Evolutionary conservation across 2,329 filamentous ascomycete genomes (phyloP), one percentile per base, ranked within the genome.

Genomic region (Pseudogymnoascus sp.): DNA sequence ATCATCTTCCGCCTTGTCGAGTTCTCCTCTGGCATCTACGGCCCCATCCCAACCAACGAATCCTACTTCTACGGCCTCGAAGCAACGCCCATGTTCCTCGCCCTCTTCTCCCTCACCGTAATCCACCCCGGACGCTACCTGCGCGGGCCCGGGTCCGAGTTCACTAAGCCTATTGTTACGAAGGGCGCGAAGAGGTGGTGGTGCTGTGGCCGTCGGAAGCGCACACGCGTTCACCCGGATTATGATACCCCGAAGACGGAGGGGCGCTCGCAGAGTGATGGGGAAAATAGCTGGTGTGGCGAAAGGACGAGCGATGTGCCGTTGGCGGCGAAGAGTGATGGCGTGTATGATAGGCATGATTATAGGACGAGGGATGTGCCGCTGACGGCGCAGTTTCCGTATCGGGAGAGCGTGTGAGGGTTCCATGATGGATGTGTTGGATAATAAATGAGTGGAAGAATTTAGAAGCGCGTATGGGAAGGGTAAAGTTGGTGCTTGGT

Each of bases 1-100:
- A 86, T 87, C 69, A 78, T 85, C 65, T 88, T 81, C 72, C 82
- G 84, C 31, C 75, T 88, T 1, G 71, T 77, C 61, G 83, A 88
- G 69, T 87, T 81, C 67, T 75, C 76, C 0, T 73, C 74, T 3
- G 81, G 80, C 10, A 66, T 72, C n/a, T 81, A 80, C 37, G 82
- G 80, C 68, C 72, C 74, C 0, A 72, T 83, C 19, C 77, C 80
- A 0, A 76, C 71, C 43, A 74, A 83, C 64, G 82, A 85, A 67
- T 75, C 69, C 3, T 87, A 82, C 69, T 76, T 79, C 26, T 81
- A 80, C 62, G 70, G 70, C 1, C 78, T 77, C 61, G 83, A 87
- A 68, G 81, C 81, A 0, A 70, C 80, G 1, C 82, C 83, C 0
- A 86, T 87, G 79, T 72, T 81, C 39, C 55, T 85, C 12, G 72